Evolutionary conservation across 1,284 basidiomycete genomes (phyloP), one percentile per base, ranked within the genome.

Genomic region (Leccinum fallax): DNA sequence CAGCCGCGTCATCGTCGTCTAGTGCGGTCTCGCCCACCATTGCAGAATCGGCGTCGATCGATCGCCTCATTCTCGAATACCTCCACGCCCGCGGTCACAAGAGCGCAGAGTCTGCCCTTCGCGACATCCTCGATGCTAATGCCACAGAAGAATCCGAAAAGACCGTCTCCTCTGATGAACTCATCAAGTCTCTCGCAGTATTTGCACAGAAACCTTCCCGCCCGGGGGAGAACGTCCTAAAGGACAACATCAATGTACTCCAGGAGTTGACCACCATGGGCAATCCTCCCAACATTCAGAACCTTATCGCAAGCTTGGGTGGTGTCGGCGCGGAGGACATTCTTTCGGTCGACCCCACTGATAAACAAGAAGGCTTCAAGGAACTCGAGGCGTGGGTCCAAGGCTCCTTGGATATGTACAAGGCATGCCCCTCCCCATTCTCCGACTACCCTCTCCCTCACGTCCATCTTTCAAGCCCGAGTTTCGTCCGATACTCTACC

Each of bases 351-450:
- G 95, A 97, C 74, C 92, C 94, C 3, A 92, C 89, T 15, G 95
- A 97, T 74, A 90, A 93, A 64, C 92, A 94, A 61, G 89, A 92
- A 69, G 92, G 94, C 2, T 96, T 93, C 72, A 83, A 87, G 62
- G 91, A 94, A 70, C 81, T 98, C 61, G 94, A 97, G 74, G 82
- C 89, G n/a, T 98, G 96, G 96, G 95, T 95, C 53, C 93, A 94
- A 77, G 90, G 92, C 34, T 94, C 90, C 36, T 75, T 94, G 63
- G 91, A 94, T 72, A 93, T 94, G 86, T 94, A 95, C 75, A 80
- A 85, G 72, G 90, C 89, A 75, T 53, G 51, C 66, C 83, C 64
- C 19, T 55, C 58, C 34, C 66, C 61, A 38, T 52, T 54, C 30
- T 32, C 49, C 19, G 19, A 43, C 65, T 30, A 52, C 36, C 26